Evolutionary conservation across 306 rosid genomes (phyloP), one percentile per base, ranked within the genome.

Genomic region (Castanea sativa): DNA sequence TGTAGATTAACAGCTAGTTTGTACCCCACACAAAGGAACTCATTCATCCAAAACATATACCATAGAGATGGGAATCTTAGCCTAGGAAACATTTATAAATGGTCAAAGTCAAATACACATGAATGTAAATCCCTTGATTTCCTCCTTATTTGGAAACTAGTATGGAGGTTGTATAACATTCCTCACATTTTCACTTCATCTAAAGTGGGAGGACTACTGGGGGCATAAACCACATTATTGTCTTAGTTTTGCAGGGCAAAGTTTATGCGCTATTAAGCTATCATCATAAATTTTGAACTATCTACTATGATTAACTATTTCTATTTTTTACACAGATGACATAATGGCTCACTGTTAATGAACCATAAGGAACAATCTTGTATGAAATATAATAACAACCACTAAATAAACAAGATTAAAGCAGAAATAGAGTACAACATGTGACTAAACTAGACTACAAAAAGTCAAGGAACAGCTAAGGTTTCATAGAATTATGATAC

Each of bases 381-480:
- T 64, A 64, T 32, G 41, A 64, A 6, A 14, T 9, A 18, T 30
- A 60, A 76, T 73, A 59, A 16, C 16, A 38, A 10, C 2, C 55
- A 57, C 29, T 74, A 43, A 10, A 51, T 72, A 9, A 69, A 35
- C 60, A 35, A 68, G 58, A 27, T 35, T 65, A 27, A 69, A 75
- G 63, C 25, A 77, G 53, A 76, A 71, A 35, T 43, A 73, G 14
- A 72, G 20, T 27, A 29, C 51, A 14, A 49, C 72, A 72, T 49
- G 57, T 30, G 69, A 43, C 23, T 61, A 52, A n/a, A 43, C 56
- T 16, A 51, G 35, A 69, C 73, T 4, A 75, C 11, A 78, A 75
- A 81, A 20, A 71, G 70, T 20, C 51, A 74, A 55, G 81, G 19
- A 78, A 73, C 76, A 11, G 20, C 38, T 75, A 49, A 51, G 38